Conservation (phyloP, 495 filamentous ascomycete species). For the Aspergillus wentii region DNA sequence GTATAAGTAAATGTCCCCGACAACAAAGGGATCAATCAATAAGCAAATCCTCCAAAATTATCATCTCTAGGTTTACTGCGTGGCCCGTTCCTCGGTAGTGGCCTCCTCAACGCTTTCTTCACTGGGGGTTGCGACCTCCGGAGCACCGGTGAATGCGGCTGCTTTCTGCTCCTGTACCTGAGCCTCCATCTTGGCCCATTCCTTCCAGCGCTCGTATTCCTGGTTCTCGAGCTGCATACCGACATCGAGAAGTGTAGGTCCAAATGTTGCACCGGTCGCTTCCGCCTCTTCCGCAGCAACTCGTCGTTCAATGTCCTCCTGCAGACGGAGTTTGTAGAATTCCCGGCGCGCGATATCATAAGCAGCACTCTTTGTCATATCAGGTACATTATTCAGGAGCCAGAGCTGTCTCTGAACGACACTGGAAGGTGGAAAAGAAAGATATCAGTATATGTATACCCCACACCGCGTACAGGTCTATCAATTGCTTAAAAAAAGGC, state of each 20-base stretch:
- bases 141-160: constrained; percentile 27
- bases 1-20: too few species aligned
- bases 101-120: constrained; percentile 11
- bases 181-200: constrained; percentile 61
- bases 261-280: constrained; percentile 80
- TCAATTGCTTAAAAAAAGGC: too few species aligned
- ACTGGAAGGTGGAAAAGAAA: constrained; percentile 39
- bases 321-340: constrained; percentile 79
- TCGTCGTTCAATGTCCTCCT: constrained; percentile 76
- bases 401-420: constrained; percentile 90
- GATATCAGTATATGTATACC: too few species aligned
- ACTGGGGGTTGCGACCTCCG: constrained; percentile 19
- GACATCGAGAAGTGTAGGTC: constrained; percentile 64
- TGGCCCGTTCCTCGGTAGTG: constrained; percentile 1
- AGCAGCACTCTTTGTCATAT: constrained; percentile 58
- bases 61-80: neutral
- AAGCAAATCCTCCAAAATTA: neutral
- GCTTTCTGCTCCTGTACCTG: constrained; percentile 24
- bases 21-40: neutral
- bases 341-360: constrained; percentile 87
- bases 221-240: constrained; percentile 79
- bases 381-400: constrained; percentile 63
- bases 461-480: too few species aligned
- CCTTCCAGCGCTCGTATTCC: constrained; percentile 74
- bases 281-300: constrained; percentile 87